Base-by-base conservation (phyloP, 2,329 filamentous ascomycete genomes). In the Sarocladium strictum region DNA sequence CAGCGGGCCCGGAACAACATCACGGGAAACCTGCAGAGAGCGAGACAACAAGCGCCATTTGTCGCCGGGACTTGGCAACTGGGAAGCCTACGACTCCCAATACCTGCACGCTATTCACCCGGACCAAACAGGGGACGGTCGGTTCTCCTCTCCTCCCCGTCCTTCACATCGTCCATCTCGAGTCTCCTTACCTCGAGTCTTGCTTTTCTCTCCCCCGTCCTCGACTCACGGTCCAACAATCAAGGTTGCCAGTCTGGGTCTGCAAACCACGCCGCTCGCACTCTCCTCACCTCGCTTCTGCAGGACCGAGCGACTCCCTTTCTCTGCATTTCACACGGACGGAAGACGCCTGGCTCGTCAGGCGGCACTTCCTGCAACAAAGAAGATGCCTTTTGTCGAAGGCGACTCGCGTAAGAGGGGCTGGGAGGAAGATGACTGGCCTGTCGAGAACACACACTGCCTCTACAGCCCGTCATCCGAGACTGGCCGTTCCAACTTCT, bases 311-410 rank as follows among this genome's bases (percentile, higher is more conserved):
- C 23, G 14, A 15, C 11, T n/a, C n/a, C n/a, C n/a, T n/a, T n/a
- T n/a, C n/a, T n/a, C n/a, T n/a, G n/a, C n/a, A n/a, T n/a, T 47
- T n/a, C 10, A 26, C 43, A 17, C 35, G 6, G 35, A 33, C 32
- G n/a, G n/a, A n/a, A 43, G 40, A 29, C 43, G 43, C 43, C 43
- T 47, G n/a, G 43, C 24, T n/a, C 10, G 43, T 23, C 43, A 47
- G 43, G 24, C 23, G 50, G 45, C 23, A 24, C 38, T 9, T 12
- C n/a, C n/a, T 10, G 23, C 17, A 23, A 24, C 35, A 24, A 19
- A 17, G 41, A 65, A 54, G 35, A 72, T 72, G 69, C 69, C 68
- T 19, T 71, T 64, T 49, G 68, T 72, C 53, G 63, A 63, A 27
- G 65, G 21, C 53, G 66, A 66, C 59, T 57, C 57, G 55, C 62